Evolutionary conservation across 345 rosid genomes (phyloP), one percentile per base, ranked within the genome.

Genomic region (Camelina sativa): DNA sequence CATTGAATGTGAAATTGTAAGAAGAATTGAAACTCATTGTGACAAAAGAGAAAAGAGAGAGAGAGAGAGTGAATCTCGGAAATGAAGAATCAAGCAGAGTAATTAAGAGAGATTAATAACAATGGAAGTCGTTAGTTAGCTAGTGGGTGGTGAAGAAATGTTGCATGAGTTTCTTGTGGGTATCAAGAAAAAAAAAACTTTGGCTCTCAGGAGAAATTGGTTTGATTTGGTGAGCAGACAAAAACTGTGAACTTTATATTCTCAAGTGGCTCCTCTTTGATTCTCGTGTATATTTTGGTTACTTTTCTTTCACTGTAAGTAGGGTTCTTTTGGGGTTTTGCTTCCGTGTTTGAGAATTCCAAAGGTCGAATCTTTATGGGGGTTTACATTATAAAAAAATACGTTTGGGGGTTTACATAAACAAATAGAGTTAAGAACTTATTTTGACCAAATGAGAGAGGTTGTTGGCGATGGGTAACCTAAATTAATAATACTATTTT

Each of bases 221-320:
- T 91, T 76, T 76, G 86, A 89, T 87, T 91, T 89, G 98, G 97
- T 91, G 92, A 91, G 79, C 97, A 57, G 88, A 91, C 86, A 86
- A 76, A 63, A 43, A 62, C 53, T 61, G 72, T 75, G 80, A 62
- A 38, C 63, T 66, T 65, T 30, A 62, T 53, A 60, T 11, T 76
- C 50, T 76, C 57, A 43, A 69, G 72, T 59, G 59, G 41, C 35
- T 48, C 58, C 35, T 35, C 43, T 58, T 43, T 6, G 51, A 35
- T 44, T 62, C 52, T 40, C 76, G 35, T 75, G 76, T 47, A 34
- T 47, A 34, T 6, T 34, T 44, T 2, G 3, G 4, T 58, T 51
- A 41, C 67, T 62, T 70, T 77, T 56, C 66, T 13, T 68, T 68
- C 48, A 59, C 59, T 68, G 50, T 47, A 69, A 64, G 56, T 32